Percentiles rank a stretch among this genome's conserved stretches.
Evolutionary conservation across 2,329 filamentous ascomycete species (phyloP).

Genomic region (Monosporascus sp.): DNA sequence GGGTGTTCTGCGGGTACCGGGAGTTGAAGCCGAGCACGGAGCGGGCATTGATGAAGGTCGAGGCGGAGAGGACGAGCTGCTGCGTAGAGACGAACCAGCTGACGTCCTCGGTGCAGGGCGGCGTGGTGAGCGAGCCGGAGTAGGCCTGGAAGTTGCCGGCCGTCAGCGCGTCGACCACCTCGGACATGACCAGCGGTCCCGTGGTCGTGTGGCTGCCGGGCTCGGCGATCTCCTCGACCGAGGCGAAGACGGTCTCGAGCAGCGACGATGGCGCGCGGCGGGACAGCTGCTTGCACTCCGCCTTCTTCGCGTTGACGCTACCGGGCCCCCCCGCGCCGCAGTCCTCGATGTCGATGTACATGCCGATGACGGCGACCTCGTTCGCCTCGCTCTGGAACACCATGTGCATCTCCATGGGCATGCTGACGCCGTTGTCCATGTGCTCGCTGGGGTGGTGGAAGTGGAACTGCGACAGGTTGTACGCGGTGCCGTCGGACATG

Average conservation of each 20-base stretch:
- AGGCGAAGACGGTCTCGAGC: constrained; percentile 41
- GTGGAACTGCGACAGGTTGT: constrained; percentile 41
- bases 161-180: constrained; percentile 31
- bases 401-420: constrained; percentile 54
- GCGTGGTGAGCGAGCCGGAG: constrained; percentile 43
- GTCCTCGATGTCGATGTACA: constrained; percentile 36
- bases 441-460: constrained; percentile 47
- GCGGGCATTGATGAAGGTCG: constrained; percentile 33
- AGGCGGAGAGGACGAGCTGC: constrained; percentile 31
- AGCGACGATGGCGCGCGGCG: constrained; percentile 31
- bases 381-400: constrained; percentile 43
- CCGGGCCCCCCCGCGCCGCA: constrained; percentile 11
- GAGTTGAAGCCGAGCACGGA: constrained; percentile 43
- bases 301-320: constrained; percentile 31
- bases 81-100: constrained; percentile 42
- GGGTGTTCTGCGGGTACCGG: constrained; percentile 38
- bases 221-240: constrained; percentile 33
- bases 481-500: constrained; percentile 28
- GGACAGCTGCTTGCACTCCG: constrained; percentile 35
- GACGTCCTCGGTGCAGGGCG: constrained; percentile 43
- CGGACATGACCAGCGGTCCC: constrained; percentile 37
- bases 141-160: constrained; percentile 36
- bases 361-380: constrained; percentile 38
- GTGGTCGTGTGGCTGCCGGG: constrained; percentile 37
- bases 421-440: constrained; percentile 36